A percentile compares a stretch with the other conserved stretches of the same genome.
These are phyloP conservation scores for Cantharellus anzutake DNA, from an alignment of 768 basidiomycete genomes.

Conservation along the genomic window DNA sequence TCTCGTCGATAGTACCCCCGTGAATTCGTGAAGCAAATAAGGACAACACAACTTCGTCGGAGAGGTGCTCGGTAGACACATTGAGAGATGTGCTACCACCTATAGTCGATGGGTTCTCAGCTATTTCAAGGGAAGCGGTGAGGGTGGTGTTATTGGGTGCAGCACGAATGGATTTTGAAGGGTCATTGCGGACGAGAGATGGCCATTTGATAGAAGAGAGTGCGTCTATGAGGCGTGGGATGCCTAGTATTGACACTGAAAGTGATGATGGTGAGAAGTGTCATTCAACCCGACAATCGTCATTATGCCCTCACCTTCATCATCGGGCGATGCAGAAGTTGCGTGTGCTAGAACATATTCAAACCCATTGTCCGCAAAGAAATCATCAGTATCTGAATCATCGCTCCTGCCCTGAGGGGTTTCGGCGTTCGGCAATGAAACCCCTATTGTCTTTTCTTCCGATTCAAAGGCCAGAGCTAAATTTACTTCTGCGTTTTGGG, in stretches of 20 bases:
- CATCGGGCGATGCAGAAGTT: neutral
- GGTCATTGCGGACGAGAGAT: conserved; percentile 33
- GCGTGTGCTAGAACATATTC: conserved; percentile 40
- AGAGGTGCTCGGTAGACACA: conserved; percentile 16
- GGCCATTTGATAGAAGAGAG: conserved; percentile 83
- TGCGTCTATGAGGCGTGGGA: conserved; percentile 57
- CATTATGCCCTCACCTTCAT: neutral
- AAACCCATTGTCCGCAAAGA: conserved; percentile 49
- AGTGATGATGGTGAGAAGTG: neutral
- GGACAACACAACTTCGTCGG: neutral
- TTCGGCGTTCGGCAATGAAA: neutral
- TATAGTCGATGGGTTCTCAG: neutral
- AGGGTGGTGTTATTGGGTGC: conserved; percentile 2
- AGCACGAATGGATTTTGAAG: neutral
- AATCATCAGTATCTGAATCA: conserved; percentile 25
- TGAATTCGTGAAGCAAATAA: conserved; percentile 1
- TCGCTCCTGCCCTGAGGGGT: neutral
- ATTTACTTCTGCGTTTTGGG: neutral
- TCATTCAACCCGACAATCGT: conserved; percentile 9
- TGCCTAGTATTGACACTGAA: conserved; percentile 18
- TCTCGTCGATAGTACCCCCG: neutral
- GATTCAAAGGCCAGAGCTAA: conserved; percentile 3
- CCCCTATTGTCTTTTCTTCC: conserved; percentile 1
- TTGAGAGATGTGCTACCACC: neutral
- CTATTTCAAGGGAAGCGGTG: no score